phyloP scores from a whole-genome alignment of 2,329 filamentous ascomycete genomes.

The Hysterium pulicare region DNA sequence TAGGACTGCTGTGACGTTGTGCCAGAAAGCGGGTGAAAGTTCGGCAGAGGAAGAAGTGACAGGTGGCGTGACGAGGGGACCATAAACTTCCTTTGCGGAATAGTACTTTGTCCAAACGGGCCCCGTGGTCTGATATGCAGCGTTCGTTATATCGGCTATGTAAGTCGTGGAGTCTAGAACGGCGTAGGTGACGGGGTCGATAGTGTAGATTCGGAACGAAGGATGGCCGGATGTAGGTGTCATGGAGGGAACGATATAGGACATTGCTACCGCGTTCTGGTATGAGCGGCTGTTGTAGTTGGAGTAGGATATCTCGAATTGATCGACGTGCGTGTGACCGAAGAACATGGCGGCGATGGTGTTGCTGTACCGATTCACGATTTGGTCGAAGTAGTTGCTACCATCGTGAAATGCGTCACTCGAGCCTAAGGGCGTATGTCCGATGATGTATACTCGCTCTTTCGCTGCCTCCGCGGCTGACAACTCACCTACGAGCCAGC shows the following conservation, averaged over 20 bases:
- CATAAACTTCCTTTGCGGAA: slow-evolving; percentile 55
- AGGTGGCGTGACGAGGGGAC: slow-evolving; percentile 43
- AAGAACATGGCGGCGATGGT: slow-evolving; percentile 48
- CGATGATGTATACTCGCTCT: slow-evolving; percentile 56
- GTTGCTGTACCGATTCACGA: slow-evolving; percentile 47
- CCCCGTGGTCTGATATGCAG: slow-evolving; percentile 41
- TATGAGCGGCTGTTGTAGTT: slow-evolving; percentile 43
- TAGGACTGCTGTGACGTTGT: slow-evolving; percentile 52
- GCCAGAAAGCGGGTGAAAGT: slow-evolving; percentile 58
- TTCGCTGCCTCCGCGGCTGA: slow-evolving; percentile 50
- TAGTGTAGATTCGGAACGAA: slow-evolving; percentile 57
- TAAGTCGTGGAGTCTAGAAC: slow-evolving; percentile 55
- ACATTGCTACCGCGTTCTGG: slow-evolving; percentile 47
- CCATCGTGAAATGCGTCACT: slow-evolving; percentile 52
- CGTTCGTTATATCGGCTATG: slow-evolving; percentile 50
- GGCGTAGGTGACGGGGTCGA: slow-evolving; percentile 56
- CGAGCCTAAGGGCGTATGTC: slow-evolving; percentile 55
- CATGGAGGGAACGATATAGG: slow-evolving; percentile 54
- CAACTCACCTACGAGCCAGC: slow-evolving; percentile 55
- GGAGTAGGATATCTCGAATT: slow-evolving; percentile 55
- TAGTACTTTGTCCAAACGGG: slow-evolving; percentile 57
- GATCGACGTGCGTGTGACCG: slow-evolving; percentile 56
- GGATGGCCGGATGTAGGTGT: slow-evolving; percentile 56
- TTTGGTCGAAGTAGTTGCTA: slow-evolving; percentile 33
- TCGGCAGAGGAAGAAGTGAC: slow-evolving; percentile 36